Evolutionary conservation across 768 basidiomycete genomes (phyloP).

Genomic region (Mycena galericulata): DNA sequence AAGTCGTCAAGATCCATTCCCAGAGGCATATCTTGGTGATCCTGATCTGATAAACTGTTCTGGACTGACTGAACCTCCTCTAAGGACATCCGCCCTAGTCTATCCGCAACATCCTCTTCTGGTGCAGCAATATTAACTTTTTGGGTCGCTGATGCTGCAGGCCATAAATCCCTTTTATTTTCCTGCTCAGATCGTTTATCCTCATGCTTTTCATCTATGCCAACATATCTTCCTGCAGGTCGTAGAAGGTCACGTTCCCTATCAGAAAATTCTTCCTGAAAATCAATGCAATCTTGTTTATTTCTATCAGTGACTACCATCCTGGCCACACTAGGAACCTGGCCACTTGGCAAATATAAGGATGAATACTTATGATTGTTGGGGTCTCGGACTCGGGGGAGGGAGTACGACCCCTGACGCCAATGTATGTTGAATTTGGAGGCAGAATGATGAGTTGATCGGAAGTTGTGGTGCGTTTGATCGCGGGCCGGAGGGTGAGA

Average conservation of each 20-base stretch:
- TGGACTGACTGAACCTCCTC: not conserved
- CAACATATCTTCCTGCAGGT: not conserved
- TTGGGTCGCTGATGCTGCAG: not conserved
- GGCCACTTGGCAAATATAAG: too few species aligned
- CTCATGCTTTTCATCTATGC: not conserved
- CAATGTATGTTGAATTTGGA: too few species aligned
- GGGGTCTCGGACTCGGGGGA: too few species aligned
- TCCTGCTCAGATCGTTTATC: not conserved
- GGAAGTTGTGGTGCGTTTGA: too few species aligned
- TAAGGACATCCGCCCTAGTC: not conserved
- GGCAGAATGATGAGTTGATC: too few species aligned
- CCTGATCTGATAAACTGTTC: not conserved
- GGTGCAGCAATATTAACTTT: not conserved
- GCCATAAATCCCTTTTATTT: not conserved
- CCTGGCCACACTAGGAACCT: too few species aligned
- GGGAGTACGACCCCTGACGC: too few species aligned
- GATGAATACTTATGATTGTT: too few species aligned
- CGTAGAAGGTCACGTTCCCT: not conserved
- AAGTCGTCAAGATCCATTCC: not conserved
- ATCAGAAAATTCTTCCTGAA: not conserved
- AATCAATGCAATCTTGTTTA: not conserved
- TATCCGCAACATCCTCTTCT: not conserved
- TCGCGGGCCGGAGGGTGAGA: too few species aligned
- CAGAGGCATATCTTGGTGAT: not conserved
- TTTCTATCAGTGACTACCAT: too few species aligned